These are phyloP conservation scores for Sclerotiophoma versabilis DNA, from an alignment of 2,329 filamentous ascomycete species.

Conservation along the genomic window DNA sequence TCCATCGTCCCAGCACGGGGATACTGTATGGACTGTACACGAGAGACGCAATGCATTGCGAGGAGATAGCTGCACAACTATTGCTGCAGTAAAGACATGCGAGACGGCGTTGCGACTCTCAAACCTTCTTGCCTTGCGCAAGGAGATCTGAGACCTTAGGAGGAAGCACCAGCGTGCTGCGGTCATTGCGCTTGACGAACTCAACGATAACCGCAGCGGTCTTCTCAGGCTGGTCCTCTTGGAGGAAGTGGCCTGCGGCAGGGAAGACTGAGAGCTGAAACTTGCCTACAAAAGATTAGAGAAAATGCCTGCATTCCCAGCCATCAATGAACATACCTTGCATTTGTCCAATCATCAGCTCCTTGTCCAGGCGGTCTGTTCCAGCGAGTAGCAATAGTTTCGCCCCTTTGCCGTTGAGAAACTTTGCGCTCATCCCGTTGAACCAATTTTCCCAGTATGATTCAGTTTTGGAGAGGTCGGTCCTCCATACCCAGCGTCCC, in stretches of 20 bases:
- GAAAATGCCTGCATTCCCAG: constrained; percentile 4
- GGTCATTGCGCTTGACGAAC: constrained; percentile 91
- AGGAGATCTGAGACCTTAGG: constrained; percentile 76
- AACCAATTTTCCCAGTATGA: constrained; percentile 97
- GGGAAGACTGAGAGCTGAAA: constrained; percentile 95
- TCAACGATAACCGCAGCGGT: constrained; percentile 85
- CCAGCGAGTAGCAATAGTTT: constrained; percentile 87
- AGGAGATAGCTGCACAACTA: background rate
- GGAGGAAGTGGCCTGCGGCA: constrained; percentile 94
- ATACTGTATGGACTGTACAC: background rate
- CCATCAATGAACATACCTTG: constrained; percentile 68
- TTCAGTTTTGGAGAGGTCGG: constrained; percentile 81
- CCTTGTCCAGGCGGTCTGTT: constrained; percentile 88
- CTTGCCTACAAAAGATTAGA: constrained; percentile 67
- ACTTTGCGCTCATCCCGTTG: constrained; percentile 84
- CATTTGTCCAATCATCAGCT: constrained; percentile 96
- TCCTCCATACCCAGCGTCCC: constrained; percentile 78
- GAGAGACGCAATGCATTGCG: background rate
- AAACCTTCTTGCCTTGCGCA: constrained; percentile 59
- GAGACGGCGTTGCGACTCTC: constrained; percentile 5
- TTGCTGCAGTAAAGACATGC: background rate
- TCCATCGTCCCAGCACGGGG: background rate
- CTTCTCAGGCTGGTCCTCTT: constrained; percentile 92
- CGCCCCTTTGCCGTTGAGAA: constrained; percentile 79
- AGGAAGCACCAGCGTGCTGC: constrained; percentile 82